phyloP scores from a whole-genome alignment of 331 rosid species.

The Quercus phellos region DNA sequence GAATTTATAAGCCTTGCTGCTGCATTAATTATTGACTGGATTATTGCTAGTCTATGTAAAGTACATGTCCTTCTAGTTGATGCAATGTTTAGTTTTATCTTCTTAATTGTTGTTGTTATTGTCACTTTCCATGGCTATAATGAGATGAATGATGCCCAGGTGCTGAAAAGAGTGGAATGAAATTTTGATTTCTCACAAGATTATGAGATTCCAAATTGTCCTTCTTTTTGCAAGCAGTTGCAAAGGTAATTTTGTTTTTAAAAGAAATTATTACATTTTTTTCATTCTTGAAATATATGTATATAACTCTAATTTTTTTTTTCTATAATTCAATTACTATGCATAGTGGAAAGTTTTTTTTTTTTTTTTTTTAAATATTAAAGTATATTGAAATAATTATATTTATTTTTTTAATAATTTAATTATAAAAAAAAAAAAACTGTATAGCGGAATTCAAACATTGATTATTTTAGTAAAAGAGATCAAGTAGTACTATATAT shows the following conservation, averaged over 20 bases:
- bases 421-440: no score
- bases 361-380: no score
- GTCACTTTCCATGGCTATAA: no score
- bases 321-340: no score
- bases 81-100: background rate
- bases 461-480: no score
- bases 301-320: background rate
- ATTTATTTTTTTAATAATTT: no score
- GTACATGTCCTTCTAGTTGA: background rate
- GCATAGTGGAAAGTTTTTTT: no score
- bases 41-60: background rate
- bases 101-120: background rate
- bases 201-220: background rate
- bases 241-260: background rate
- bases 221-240: background rate
- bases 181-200: background rate
- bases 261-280: background rate
- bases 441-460: no score
- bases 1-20: background rate
- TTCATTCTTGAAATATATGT: background rate
- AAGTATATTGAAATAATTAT: no score
- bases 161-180: no score
- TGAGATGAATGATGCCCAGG: no score
- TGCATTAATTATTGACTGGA: background rate
- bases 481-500: no score